Evolutionary conservation across 2,329 filamentous ascomycete genomes (phyloP), one percentile per base, ranked within the genome.

Genomic region (Monosporascus sp.): DNA sequence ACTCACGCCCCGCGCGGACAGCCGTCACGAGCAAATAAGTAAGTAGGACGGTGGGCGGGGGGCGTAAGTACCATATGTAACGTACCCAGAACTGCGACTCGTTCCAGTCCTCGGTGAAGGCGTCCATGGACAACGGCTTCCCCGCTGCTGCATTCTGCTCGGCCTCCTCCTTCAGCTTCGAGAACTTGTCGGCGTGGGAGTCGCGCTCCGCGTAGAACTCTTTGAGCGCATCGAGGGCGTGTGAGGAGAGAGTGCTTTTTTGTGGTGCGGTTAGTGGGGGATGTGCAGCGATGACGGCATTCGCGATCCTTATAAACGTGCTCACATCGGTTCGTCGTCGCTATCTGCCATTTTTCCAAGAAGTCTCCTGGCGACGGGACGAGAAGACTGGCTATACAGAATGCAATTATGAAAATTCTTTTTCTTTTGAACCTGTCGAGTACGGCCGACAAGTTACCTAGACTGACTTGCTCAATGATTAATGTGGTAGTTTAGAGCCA

Each of bases 101-200:
- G 65, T 92, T 89, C 89, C 89, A 94, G 69, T 93, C 86, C 70
- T 93, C 89, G 1, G 78, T 77, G 63, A 93, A 94, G 1, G 80
- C 74, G 31, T 88, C 82, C 81, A 93, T 93, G 17, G 73, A 75
- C 52, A 80, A 57, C 40, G 68, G 66, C 35, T 59, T 47, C n/a
- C 17, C 24, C 40, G 27, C 38, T 11, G 27, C 50, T 14, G 9
- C 7, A 70, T 70, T 48, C 47, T 79, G 73, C 64, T 88, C 85
- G 1, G 84, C 82, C 37, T 78, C 74, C 11, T 74, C 72, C 69
- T 85, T 85, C 50, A 93, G 74, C 57, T 84, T 78, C 67, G 88
- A 83, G 60, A 93, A 90, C 49, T 81, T 79, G 63, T 85, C 81
- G 54, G 78, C 75, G 53, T 81, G 79, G 16, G 79, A 79, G 67